Base-by-base conservation (phyloP, 352 stramenopile genomes). In the Phytophthora multivora region DNA sequence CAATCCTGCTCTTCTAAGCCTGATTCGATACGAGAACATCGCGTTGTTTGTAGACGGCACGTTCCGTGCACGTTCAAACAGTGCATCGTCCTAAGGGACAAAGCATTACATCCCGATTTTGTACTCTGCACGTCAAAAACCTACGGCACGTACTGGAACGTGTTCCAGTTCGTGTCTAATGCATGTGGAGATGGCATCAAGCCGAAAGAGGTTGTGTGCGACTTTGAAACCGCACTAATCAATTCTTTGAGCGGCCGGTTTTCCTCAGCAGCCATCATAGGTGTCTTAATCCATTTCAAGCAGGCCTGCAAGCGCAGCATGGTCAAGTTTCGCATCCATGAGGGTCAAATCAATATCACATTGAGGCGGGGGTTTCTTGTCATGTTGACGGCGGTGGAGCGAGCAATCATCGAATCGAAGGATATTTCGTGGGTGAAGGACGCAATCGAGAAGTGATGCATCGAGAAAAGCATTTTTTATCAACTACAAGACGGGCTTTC, bases 71-170 rank as follows among this genome's bases (percentile, higher is more conserved):
- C 16, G 39, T 11, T 43, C 54, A 4, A 6, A 38, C 30, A 36
- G 30, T 36, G 30, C 31, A 23, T 62, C 8, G 42, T 62, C 4
- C 15, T 60, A 15, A 43, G 55, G 35, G 3, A 63, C 35, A 25
- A 50, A 56, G 38, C 35, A 43, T 0, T 56, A 54, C 11, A 25
- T 55, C 5, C 39, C 47, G 1, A 25, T 53, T 6, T 53, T 55
- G 25, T 55, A 0, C 25, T 50, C 0, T 55, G 25, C 16, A n/a
- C 31, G 5, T 42, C 41, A 1, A 52, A 11, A 13, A 60, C 15
- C 41, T 60, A 52, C 19, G 52, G 31, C 13, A 52, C 42, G 10
- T 49, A 54, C 43, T 62, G 45, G 53, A 53, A 62, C 25, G 2
- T 62, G 13, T 36, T 62, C 1, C 43, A 62, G 15, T 54, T 49